Evolutionary conservation across 2,329 filamentous ascomycete genomes (phyloP).

Genomic region (Ceratocystis smalleyi): DNA sequence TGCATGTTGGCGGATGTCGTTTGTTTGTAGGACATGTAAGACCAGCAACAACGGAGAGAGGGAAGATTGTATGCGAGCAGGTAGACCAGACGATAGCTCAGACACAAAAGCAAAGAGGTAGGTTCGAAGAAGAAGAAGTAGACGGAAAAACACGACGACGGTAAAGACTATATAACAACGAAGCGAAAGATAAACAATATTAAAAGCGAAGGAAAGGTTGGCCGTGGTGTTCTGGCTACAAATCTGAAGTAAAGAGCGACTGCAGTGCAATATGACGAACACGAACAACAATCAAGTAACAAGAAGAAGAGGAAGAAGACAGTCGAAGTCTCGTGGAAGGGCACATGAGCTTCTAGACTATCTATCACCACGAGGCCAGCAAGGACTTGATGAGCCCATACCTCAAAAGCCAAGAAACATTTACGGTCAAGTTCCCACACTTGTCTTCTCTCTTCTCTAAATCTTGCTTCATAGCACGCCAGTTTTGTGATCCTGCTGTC

Average conservation of each 20-base stretch:
- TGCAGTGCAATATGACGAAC: neutral
- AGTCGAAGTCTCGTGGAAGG: neutral
- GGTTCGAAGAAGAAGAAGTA: neutral
- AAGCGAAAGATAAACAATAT: neutral
- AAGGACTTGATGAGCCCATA: neutral
- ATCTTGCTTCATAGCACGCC: slow-evolving; percentile 1
- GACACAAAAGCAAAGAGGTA: neutral
- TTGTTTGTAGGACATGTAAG: neutral
- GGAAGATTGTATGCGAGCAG: neutral
- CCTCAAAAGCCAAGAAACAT: neutral
- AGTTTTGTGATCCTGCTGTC: neutral
- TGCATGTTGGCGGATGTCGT: slow-evolving; percentile 8
- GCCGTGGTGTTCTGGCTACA: neutral
- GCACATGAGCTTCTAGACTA: slow-evolving; percentile 4
- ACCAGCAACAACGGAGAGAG: neutral
- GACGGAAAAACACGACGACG: neutral
- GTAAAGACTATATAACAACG: slow-evolving; percentile 5
- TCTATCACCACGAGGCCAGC: neutral
- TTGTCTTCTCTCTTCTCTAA: neutral
- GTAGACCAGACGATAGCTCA: neutral
- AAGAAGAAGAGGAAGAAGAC: neutral
- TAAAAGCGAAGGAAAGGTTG: neutral
- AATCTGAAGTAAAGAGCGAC: slow-evolving; percentile 12
- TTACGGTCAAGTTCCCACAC: neutral
- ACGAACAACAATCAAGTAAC: neutral